These are phyloP conservation scores for Coemansia sp. DNA, from an alignment of 371 early-diverging fungal species.

Conservation along the genomic window DNA sequence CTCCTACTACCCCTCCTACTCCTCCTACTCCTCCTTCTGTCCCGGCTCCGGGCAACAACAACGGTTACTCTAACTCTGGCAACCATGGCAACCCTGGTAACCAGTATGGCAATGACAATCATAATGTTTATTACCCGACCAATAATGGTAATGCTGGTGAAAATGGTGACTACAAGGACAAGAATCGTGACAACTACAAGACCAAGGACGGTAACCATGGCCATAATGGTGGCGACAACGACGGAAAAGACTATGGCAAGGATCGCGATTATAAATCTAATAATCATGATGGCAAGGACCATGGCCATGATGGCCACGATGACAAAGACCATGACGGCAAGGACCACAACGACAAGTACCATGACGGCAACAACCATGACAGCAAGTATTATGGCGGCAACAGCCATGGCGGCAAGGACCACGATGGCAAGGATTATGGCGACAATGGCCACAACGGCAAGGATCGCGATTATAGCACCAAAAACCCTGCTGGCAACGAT, in stretches of 20 bases:
- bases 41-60: neutral
- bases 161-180: neutral
- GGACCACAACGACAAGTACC: neutral
- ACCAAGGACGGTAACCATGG: slow-evolving; percentile 15
- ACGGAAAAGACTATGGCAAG: neutral
- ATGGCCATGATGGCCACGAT: slow-evolving; percentile 2
- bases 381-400: neutral
- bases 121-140: neutral
- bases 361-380: neutral
- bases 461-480: slow-evolving; percentile 4
- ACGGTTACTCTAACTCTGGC: neutral
- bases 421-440: slow-evolving; percentile 1
- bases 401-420: neutral
- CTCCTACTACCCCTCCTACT: neutral
- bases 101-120: neutral
- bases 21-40: neutral
- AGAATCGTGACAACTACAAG: slow-evolving; percentile 9
- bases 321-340: neutral
- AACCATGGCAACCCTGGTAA: neutral
- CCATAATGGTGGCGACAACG: neutral
- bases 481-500: slow-evolving; percentile 2
- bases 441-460: neutral
- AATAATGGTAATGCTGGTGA: neutral
- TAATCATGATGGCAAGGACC: slow-evolving; percentile 5
- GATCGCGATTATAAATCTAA: slow-evolving; percentile 6